Base-by-base conservation (phyloP, 208 protist genomes). In the Trypanosoma boissoni region DNA sequence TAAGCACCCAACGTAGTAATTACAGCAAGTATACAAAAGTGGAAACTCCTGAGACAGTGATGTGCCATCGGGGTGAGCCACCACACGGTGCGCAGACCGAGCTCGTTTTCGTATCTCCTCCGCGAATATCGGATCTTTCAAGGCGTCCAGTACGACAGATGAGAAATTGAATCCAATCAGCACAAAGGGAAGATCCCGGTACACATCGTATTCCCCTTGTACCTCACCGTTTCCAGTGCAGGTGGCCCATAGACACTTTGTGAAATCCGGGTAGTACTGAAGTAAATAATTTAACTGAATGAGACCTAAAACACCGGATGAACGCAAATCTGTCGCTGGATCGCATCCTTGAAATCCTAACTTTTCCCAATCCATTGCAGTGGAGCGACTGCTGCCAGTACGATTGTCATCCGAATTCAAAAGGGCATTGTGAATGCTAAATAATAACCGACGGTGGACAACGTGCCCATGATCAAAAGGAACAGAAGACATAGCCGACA, bases 291-390 rank as follows among this genome's bases (percentile, higher is more conserved):
- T 60, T 23, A 80, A 18, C 58, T 86, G 74, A 5, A 94, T 55
- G n/a, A 91, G 69, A 16, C 80, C 83, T 14, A 88, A 59, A 18
- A 94, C 36, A 31, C 87, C 87, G 6, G 82, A 87, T 18, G 72
- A 78, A 20, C 87, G 87, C 27, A 91, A 68, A 44, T 94, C 87
- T 7, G 87, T 94, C 3, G 80, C 80, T 10, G 87, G 87, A 55
- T 94, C 78, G 37, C 44, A 58, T 20, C 87, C 87, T 49, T 94
- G 87, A 56, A 94, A 94, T 2, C 87, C 87, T 12, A 94, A 66
- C 1, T 32, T 45, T 56, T 94, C 81, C 83, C 87, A 94, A 31
- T 57, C 43, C 2, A 81, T 58, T 1, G 45, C 37, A 41, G 44
- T 26, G n/a, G 49, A 65, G 7, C 21, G 54, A 62, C 28, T 57